Evolutionary conservation across 2,329 filamentous ascomycete genomes (phyloP).

Genomic region (Chaetomiaceae sp.): DNA sequence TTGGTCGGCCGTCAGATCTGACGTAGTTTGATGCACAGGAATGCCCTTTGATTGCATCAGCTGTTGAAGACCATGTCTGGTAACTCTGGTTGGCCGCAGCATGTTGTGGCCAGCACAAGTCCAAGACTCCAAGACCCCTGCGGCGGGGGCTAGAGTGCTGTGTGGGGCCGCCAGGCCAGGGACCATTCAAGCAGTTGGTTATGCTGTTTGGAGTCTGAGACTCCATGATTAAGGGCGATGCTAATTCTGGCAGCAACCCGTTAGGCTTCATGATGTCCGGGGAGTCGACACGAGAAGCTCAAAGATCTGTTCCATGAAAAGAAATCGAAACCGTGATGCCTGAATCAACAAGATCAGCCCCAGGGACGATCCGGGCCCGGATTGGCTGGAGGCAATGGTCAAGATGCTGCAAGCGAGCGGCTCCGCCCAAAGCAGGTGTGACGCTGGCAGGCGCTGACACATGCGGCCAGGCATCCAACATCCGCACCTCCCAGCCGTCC

Average conservation of each 20-base stretch:
- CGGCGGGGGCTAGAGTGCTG: slow-evolving; percentile 1
- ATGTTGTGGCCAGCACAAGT: slow-evolving; percentile 4
- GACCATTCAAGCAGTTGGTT: too few species aligned
- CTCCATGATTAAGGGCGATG: too few species aligned
- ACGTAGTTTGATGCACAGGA: slow-evolving; percentile 7
- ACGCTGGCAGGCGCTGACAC: slow-evolving; percentile 17
- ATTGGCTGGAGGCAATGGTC: slow-evolving; percentile 7
- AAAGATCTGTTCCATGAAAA: slow-evolving; percentile 2
- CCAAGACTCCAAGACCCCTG: slow-evolving; percentile 3
- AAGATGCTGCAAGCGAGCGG: slow-evolving; percentile 13
- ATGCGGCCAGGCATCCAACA: slow-evolving; percentile 19
- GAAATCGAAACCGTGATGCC: slow-evolving; percentile 10
- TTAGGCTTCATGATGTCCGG: too few species aligned
- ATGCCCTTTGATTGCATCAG: slow-evolving; percentile 1
- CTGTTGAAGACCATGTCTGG: background rate
- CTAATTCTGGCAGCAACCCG: slow-evolving; percentile 10
- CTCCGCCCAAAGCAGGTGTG: slow-evolving; percentile 12
- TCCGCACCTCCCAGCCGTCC: slow-evolving; percentile 1
- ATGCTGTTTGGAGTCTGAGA: too few species aligned
- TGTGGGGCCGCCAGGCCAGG: slow-evolving; percentile 10
- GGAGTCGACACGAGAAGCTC: background rate
- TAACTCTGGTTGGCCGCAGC: slow-evolving; percentile 6
- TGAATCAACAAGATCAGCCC: slow-evolving; percentile 14
- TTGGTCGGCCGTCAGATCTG: slow-evolving; percentile 12
- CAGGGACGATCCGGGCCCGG: background rate